Evolutionary conservation across 345 rosid genomes (phyloP).

Genomic region (Moricandia moricandioides): DNA sequence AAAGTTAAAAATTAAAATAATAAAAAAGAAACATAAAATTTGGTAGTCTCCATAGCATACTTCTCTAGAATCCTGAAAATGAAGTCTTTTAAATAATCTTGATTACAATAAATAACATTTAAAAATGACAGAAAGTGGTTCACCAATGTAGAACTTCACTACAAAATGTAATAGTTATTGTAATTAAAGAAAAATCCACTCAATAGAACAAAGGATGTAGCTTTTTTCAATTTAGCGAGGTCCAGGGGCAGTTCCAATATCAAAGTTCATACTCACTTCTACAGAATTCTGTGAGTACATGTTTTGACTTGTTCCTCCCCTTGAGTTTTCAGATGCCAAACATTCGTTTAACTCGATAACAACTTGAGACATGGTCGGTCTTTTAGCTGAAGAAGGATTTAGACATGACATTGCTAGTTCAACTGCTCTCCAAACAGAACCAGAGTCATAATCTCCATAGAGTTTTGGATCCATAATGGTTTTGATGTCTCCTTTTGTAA

Average conservation of each 20-base stretch:
- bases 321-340: conserved; percentile 32
- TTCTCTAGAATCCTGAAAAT: too few relatives aligned
- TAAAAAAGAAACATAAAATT: too few relatives aligned
- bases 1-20: too few relatives aligned
- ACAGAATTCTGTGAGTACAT: conserved; percentile 18
- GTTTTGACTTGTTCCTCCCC: conserved; percentile 21
- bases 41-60: too few relatives aligned
- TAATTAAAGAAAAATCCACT: background rate
- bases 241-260: conserved; percentile 22
- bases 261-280: conserved; percentile 20
- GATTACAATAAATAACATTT: conserved; percentile 12
- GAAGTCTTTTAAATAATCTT: background rate
- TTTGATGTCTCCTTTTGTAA: conserved; percentile 44
- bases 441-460: conserved; percentile 32
- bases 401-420: conserved; percentile 52
- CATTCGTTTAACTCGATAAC: conserved; percentile 41
- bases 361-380: conserved; percentile 43
- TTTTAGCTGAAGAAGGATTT: conserved; percentile 27
- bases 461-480: conserved; percentile 43
- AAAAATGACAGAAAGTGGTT: background rate
- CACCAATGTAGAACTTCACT: background rate
- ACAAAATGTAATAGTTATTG: background rate
- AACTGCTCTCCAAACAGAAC: conserved; percentile 46
- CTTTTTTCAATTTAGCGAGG: conserved; percentile 13
- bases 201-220: conserved; percentile 7